Base-by-base conservation (phyloP, 495 filamentous ascomycete genomes). In the Chaetomidium leptoderma region DNA sequence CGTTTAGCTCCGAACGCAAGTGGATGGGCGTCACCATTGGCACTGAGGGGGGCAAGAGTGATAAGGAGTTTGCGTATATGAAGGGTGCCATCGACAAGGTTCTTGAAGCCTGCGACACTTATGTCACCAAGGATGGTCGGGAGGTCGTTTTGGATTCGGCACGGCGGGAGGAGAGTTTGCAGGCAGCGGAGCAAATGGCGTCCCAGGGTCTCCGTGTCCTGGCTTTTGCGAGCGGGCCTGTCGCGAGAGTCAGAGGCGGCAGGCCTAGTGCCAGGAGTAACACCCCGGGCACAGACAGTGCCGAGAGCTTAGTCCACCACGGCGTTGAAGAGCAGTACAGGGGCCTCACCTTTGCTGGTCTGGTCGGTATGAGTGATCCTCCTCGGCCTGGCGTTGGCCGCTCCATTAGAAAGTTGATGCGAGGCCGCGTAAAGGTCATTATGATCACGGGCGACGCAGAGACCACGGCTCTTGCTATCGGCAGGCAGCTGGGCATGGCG, bases 401-500 rank as follows among this genome's bases (percentile, higher is more conserved):
- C 53, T 87, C 91, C 13, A 97, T 98, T 61, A 81, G 90, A 61
- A 87, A 89, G 37, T 75, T 98, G 52, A 93, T 97, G 87, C 82
- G 90, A 47, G 92, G 93, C 42, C 89, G 90, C 10, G 95, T 98
- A 50, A 90, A 90, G 64, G 87, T 97, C 32, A 95, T 97, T 62
- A 98, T 98, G 93, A 97, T 98, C 61, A 98, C 93, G 11, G 93
- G 93, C 55, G 93, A 98, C 71, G 86, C 93, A 14, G 89, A 97
- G 64, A 91, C 89, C 6, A 98, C 93, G 0, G 93, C 93, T 14
- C 77, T 96, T 37, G 93, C 93, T 1, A 96, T 97, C 66, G 93
- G 87, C 19, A 89, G 81, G 72, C 91, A 95, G 70, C 81, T 98
- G 24, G 92, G 93, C 47, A 98, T 98, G 88, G 85, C 89, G 2